A percentile compares a stretch with the other conserved stretches of the same genome.
phyloP scores from a whole-genome alignment of 306 rosid species.

The Argentina anserina region DNA sequence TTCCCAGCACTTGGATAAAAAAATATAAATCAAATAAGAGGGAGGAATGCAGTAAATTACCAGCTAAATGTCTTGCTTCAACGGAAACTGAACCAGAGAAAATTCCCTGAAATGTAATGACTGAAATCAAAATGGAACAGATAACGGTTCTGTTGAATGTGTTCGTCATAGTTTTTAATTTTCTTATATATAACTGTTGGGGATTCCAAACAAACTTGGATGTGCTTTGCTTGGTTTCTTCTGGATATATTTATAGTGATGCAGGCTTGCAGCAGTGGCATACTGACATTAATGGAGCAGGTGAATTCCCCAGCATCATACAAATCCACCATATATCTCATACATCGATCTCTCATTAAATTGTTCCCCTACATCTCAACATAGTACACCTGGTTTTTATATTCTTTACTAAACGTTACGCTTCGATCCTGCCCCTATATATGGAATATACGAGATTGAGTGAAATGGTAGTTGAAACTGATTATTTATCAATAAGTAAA shows the following conservation, averaged over 20 bases:
- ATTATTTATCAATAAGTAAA: background rate
- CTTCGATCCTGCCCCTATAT: background rate
- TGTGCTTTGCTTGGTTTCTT: background rate
- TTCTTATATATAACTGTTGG: background rate
- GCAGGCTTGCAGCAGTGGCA: too few species aligned
- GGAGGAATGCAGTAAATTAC: background rate
- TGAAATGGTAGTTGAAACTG: background rate
- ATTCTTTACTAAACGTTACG: background rate
- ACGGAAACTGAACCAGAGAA: background rate
- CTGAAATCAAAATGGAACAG: background rate
- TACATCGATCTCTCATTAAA: background rate
- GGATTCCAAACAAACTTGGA: background rate
- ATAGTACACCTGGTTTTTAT: background rate
- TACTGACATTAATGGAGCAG: background rate
- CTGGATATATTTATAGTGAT: background rate
- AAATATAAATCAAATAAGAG: too few species aligned
- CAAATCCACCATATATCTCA: background rate
- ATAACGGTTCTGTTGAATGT: background rate
- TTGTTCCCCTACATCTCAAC: background rate
- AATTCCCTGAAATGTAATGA: background rate
- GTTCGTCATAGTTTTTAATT: background rate
- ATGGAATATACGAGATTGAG: background rate
- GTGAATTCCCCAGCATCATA: background rate
- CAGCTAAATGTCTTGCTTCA: constrained; percentile 11
- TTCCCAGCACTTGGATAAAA: too few species aligned